phyloP scores from a whole-genome alignment of 176 grass and related monocot species.

The Eremochloa ophiuroides region DNA sequence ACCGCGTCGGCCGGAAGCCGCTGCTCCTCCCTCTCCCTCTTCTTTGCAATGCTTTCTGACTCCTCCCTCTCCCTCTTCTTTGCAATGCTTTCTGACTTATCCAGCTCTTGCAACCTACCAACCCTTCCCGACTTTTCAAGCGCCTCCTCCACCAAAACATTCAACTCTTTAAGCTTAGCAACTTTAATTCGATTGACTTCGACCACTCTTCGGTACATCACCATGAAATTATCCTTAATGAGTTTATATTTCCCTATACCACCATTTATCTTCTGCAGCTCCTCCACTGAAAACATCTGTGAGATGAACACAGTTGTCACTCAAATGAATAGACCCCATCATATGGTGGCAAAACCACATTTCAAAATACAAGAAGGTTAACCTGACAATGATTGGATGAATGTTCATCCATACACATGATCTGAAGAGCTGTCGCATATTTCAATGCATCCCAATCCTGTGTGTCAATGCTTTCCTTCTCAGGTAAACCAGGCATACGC shows the following conservation, averaged over 20 bases:
- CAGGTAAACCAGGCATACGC: background rate
- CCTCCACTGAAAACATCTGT: background rate
- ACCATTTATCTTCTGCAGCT: background rate
- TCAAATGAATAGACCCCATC: background rate
- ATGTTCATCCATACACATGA: background rate
- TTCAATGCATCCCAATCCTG: background rate
- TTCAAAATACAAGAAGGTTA: background rate
- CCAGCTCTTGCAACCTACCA: background rate
- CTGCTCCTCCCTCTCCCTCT: too few relatives aligned
- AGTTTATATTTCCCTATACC: background rate
- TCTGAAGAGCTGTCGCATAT: background rate
- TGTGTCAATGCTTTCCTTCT: conserved; percentile 14
- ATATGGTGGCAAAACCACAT: background rate
- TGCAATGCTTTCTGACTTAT: background rate
- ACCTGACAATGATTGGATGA: background rate
- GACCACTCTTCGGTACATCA: background rate
- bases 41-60: too few relatives aligned
- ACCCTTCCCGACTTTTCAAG: background rate
- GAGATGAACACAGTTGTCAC: background rate
- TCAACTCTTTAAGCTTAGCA: background rate
- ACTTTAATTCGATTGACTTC: background rate
- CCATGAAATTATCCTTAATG: background rate
- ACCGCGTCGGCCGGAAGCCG: too few relatives aligned
- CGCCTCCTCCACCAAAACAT: background rate
- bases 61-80: background rate